phyloP scores from a whole-genome alignment of 2,329 filamentous ascomycete species.

The Pseudogymnoascus sp. region DNA sequence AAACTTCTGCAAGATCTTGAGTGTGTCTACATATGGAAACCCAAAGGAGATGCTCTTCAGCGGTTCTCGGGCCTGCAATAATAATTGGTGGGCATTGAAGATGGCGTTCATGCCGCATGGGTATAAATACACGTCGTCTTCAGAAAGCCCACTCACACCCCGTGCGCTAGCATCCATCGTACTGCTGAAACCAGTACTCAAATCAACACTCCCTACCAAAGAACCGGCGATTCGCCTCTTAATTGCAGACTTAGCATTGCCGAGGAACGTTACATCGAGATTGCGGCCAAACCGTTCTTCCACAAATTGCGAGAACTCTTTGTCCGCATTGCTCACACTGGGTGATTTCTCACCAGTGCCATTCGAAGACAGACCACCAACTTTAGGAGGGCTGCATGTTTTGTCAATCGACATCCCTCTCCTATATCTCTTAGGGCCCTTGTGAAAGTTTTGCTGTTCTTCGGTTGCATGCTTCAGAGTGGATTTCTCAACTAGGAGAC shows the following conservation, averaged over 20 bases:
- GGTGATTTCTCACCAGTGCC: not conserved
- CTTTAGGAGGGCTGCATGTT: conserved; percentile 18
- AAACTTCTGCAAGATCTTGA: conserved; percentile 93
- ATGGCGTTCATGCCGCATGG: conserved; percentile 94
- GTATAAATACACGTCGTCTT: conserved; percentile 83
- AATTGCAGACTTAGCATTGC: conserved; percentile 79
- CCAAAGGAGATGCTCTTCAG: conserved; percentile 82
- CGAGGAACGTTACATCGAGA: conserved; percentile 69
- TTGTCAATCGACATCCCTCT: conserved; percentile 48
- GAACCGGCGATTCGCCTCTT: conserved; percentile 82
- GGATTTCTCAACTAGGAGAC: conserved; percentile 48
- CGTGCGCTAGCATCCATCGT: conserved; percentile 43
- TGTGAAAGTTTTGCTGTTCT: conserved; percentile 32
- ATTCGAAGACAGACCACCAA: conserved; percentile 16
- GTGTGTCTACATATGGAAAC: conserved; percentile 95
- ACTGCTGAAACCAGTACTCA: conserved; percentile 48
- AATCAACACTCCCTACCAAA: conserved; percentile 63
- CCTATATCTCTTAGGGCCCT: conserved; percentile 77
- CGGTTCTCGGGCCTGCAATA: conserved; percentile 57
- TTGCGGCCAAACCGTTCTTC: conserved; percentile 94
- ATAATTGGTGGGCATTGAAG: conserved; percentile 73
- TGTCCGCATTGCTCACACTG: conserved; percentile 20
- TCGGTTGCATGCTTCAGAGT: conserved; percentile 23
- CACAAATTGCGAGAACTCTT: conserved; percentile 73
- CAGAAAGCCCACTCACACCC: conserved; percentile 59